Evolutionary conservation across 495 filamentous ascomycete species (phyloP), one percentile per base, ranked within the genome.

Genomic region (Penicillium arizonense): DNA sequence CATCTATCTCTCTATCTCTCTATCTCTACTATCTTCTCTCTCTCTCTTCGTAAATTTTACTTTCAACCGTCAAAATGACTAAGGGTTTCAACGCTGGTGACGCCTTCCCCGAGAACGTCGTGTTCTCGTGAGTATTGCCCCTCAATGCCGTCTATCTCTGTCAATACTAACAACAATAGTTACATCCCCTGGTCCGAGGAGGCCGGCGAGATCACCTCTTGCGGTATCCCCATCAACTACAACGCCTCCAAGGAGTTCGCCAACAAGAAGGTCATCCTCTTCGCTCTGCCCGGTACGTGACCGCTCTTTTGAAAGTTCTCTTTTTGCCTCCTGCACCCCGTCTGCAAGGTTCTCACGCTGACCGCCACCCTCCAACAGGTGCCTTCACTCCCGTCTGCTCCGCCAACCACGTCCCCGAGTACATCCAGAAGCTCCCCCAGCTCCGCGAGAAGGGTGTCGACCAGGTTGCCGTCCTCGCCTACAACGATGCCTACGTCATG

Each of bases 341-440:
- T 58, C 35, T 38, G 41, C 53, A 58, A 51, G 56, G 53, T 60
- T 55, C 50, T 42, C 44, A 24, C 40, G 39, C 55, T 57, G 56
- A 53, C 61, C 61, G 50, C 62, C 44, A 59, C 51, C 42, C 13
- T 35, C 20, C 61, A 18, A 73, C 77, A 90, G 63, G 63, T 60
- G 93, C 93, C 47, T 97, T 97, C 85, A 97, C 93, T 36, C 93
- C 93, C 35, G 87, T 89, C 61, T 97, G 93, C 82, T 88, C 89
- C 52, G 87, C 84, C 62, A 79, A 80, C 63, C 92, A 97, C 77
- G 79, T 97, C 58, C 88, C 90, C 37, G 87, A 88, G 53, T 96
- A 92, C 82, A 82, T 94, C 56, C 71, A 80, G 73, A 86, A 91
- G 59, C 73, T 89, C 43, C 67, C 78, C 35, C 75, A 87, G 69